These are phyloP conservation scores for Suillus subluteus DNA, from an alignment of 768 basidiomycete species.

Conservation along the genomic window DNA sequence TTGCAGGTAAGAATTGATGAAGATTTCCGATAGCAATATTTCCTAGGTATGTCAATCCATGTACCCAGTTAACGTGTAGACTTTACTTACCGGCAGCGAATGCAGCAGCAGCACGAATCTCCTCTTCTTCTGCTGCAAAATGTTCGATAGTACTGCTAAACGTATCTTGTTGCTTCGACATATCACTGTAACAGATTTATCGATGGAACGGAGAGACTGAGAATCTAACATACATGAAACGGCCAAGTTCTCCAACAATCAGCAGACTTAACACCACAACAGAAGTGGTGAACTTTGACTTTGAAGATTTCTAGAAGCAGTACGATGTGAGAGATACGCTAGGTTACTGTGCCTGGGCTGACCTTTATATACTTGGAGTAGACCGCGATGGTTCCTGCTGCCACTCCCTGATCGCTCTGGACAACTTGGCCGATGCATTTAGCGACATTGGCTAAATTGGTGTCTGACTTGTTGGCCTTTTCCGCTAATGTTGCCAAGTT, in stretches of 20 bases:
- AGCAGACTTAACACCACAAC: slow-evolving; percentile 82
- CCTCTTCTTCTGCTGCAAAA: slow-evolving; percentile 81
- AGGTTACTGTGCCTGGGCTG: slow-evolving; percentile 7
- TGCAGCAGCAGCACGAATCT: slow-evolving; percentile 87
- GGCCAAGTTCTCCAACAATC: slow-evolving; percentile 91
- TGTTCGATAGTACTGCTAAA: slow-evolving; percentile 75
- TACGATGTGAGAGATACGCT: slow-evolving; percentile 11
- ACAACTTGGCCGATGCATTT: slow-evolving; percentile 87
- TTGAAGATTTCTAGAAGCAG: slow-evolving; percentile 49
- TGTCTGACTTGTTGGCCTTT: slow-evolving; percentile 62
- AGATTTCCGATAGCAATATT: slow-evolving; percentile 96
- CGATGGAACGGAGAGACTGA: slow-evolving; percentile 10
- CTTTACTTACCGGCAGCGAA: slow-evolving; percentile 79
- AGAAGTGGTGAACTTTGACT: slow-evolving; percentile 68
- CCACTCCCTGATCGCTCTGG: slow-evolving; percentile 65
- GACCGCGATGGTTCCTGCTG: slow-evolving; percentile 83
- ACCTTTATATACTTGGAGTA: slow-evolving; percentile 85
- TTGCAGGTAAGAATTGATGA: slow-evolving; percentile 80
- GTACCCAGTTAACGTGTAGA: background rate
- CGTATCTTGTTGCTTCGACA: slow-evolving; percentile 78
- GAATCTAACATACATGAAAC: slow-evolving; percentile 65
- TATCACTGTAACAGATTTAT: slow-evolving; percentile 60
- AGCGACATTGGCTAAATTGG: slow-evolving; percentile 71
- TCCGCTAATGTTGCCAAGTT: slow-evolving; percentile 69
- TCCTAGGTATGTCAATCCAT: slow-evolving; percentile 47